phyloP scores from a whole-genome alignment of 192 early-diverging fungal genomes.

The Coemansia sp. region DNA sequence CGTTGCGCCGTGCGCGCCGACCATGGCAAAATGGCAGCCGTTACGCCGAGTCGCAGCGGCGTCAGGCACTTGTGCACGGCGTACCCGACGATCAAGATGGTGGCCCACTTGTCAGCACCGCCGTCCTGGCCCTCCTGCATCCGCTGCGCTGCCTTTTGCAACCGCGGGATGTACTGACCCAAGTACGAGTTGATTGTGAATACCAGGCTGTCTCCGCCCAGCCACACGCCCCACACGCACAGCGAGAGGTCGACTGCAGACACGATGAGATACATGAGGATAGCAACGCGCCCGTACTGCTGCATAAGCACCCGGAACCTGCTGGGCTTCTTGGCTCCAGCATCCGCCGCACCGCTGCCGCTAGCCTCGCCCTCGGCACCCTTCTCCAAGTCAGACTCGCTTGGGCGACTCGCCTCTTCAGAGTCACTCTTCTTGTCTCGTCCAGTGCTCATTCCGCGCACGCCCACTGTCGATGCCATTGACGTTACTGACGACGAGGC shows the following conservation, averaged over 20 bases:
- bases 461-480: conserved; percentile 31
- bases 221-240: conserved; percentile 55
- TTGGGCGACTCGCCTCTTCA: neutral
- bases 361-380: conserved; percentile 16
- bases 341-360: neutral
- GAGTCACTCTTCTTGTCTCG: conserved; percentile 15
- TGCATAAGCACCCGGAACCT: conserved; percentile 53
- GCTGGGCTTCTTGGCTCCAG: conserved; percentile 41
- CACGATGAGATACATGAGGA: conserved; percentile 49
- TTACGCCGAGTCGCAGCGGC: conserved; percentile 46
- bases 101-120: conserved; percentile 54
- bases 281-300: conserved; percentile 57
- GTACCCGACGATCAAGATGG: conserved; percentile 55
- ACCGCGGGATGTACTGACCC: conserved; percentile 54
- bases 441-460: conserved; percentile 32
- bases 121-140: conserved; percentile 50
- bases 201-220: conserved; percentile 55
- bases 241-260: conserved; percentile 50
- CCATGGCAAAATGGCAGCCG: conserved; percentile 53
- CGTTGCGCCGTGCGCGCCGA: conserved; percentile 53
- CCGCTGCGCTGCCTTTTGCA: conserved; percentile 51
- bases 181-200: conserved; percentile 52
- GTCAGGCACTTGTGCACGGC: conserved; percentile 57
- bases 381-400: conserved; percentile 26
- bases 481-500: conserved; percentile 37